Conservation (phyloP, 2,329 filamentous ascomycete genomes). For the Byssothecium circinans region DNA sequence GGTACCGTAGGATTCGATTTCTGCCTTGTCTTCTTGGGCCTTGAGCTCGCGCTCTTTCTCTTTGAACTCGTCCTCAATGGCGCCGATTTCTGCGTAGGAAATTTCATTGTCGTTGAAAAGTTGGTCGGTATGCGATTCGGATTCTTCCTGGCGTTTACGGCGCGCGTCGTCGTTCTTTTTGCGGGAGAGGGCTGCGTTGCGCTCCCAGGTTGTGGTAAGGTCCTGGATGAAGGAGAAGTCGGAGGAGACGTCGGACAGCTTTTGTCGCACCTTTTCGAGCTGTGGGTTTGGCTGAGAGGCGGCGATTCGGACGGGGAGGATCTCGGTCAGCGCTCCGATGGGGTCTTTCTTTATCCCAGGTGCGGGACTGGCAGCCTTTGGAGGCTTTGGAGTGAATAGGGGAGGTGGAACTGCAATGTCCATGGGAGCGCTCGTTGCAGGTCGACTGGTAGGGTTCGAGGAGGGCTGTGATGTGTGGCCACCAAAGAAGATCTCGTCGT, state of each 20-base stretch:
- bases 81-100: constrained; percentile 59
- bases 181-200: constrained; percentile 47
- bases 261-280: constrained; percentile 26
- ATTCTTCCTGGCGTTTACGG: constrained; percentile 53
- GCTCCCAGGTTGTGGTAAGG: constrained; percentile 49
- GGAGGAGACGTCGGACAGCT: constrained; percentile 16
- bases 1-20: constrained; percentile 54
- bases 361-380: constrained; percentile 11
- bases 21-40: constrained; percentile 56
- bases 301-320: constrained; percentile 23
- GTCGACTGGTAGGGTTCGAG: constrained; percentile 15
- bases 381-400: constrained; percentile 22
- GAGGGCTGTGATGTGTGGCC: constrained; percentile 12
- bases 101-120: constrained; percentile 61
- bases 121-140: constrained; percentile 55
- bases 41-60: constrained; percentile 54
- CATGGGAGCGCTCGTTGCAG: constrained; percentile 20
- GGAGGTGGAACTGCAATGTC: constrained; percentile 31
- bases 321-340: constrained; percentile 18
- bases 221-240: constrained; percentile 23
- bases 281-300: constrained; percentile 14
- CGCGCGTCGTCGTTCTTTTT: constrained; percentile 53
- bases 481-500: constrained; percentile 43
- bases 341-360: constrained; percentile 15
- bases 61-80: constrained; percentile 58